Percentiles rank a stretch among this genome's conserved stretches.
Evolutionary conservation across 805 yeast species (phyloP).

Genomic region (Zygosaccharomyces bisporus): DNA sequence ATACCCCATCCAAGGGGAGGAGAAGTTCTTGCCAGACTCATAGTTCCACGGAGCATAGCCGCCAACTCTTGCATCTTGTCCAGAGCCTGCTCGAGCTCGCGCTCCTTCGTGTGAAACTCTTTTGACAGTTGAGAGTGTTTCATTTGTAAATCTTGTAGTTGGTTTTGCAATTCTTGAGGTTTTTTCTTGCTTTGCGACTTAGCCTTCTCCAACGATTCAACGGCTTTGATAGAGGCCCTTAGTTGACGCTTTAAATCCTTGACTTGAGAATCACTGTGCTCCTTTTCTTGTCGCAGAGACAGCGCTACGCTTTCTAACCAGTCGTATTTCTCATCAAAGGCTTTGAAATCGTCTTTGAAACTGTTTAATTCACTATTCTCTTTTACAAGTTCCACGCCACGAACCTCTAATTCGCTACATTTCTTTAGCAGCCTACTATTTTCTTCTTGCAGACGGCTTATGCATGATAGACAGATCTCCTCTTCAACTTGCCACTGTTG

Average conservation of each 20-base stretch:
- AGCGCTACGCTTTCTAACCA: slow-evolving; percentile 6
- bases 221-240: not conserved
- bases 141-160: not conserved
- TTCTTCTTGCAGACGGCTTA: not conserved
- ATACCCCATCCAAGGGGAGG: not conserved
- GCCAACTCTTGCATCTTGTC: slow-evolving; percentile 2
- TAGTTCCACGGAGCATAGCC: slow-evolving; percentile 1
- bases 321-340: slow-evolving; percentile 5
- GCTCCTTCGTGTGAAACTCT: not conserved
- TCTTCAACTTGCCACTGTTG: not conserved
- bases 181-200: not conserved
- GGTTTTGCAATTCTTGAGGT: not conserved
- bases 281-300: slow-evolving; percentile 1
- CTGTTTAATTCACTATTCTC: slow-evolving; percentile 3
- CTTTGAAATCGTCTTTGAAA: not conserved
- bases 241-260: not conserved
- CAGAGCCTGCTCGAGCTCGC: not conserved
- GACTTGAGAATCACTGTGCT: slow-evolving; percentile 1
- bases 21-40: not conserved
- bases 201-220: slow-evolving; percentile 1
- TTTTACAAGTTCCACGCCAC: not conserved
- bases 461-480: not conserved
- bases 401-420: not conserved
- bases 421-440: not conserved
- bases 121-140: not conserved